A percentile compares a stretch with the other conserved stretches of the same genome.
Evolutionary conservation across 768 basidiomycete species (phyloP).

Genomic region (Calocybe gangraenosa): DNA sequence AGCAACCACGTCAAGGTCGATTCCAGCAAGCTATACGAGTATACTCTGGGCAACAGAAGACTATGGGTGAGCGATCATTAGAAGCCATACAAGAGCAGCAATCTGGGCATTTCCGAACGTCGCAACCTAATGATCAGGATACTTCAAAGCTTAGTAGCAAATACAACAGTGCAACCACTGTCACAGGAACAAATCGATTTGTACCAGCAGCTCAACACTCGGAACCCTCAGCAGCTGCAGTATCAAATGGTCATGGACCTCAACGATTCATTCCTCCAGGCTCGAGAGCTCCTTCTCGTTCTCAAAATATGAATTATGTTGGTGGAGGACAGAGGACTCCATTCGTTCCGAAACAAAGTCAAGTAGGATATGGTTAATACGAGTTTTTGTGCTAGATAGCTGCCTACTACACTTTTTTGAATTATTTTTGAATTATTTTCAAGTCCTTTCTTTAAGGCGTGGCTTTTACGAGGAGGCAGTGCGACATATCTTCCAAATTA

Average conservation of each 20-base stretch:
- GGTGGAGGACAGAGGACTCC: conserved; percentile 47
- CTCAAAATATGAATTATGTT: conserved; percentile 14
- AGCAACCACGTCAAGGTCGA: conserved; percentile 5
- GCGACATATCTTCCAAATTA: too few relatives aligned
- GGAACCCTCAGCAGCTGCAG: conserved; percentile 7
- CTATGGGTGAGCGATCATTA: conserved; percentile 53
- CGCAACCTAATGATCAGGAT: conserved; percentile 7
- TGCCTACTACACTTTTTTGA: too few relatives aligned
- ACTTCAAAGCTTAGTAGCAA: conserved; percentile 6
- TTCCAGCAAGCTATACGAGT: conserved; percentile 11
- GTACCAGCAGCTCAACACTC: conserved; percentile 11
- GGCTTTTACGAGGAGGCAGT: too few relatives aligned
- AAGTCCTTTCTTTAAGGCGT: too few relatives aligned
- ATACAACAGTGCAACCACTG: conserved; percentile 6
- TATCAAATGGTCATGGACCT: conserved; percentile 15
- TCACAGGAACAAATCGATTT: conserved; percentile 8
- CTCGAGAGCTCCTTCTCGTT: conserved; percentile 23
- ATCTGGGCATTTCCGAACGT: conserved; percentile 9
- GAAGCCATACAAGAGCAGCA: conserved; percentile 34
- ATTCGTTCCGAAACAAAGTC: conserved; percentile 32
- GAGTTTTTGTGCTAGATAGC: too few relatives aligned
- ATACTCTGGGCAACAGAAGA: conserved; percentile 20
- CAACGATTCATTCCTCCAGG: conserved; percentile 19
- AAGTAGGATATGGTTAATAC: too few relatives aligned
- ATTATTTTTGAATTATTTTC: too few relatives aligned